Evolutionary conservation across 2,329 filamentous ascomycete species (phyloP), one percentile per base, ranked within the genome.

Genomic region (Aspergillus felis): DNA sequence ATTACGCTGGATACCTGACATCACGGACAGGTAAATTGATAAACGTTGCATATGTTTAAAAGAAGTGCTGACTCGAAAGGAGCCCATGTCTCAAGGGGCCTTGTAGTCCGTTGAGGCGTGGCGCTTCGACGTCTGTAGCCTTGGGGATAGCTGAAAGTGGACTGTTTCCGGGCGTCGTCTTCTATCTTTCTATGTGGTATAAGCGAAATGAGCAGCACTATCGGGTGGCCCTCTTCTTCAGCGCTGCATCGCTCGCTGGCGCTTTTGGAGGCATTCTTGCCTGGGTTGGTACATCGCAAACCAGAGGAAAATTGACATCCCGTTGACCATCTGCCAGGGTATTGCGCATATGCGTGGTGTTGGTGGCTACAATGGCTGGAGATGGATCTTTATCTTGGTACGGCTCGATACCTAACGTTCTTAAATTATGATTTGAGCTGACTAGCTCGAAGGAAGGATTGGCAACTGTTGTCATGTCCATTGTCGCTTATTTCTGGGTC

Each of bases 121-220:
- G 47, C 14, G 38, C 46, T 51, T 10, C 14, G 47, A 5, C 8
- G 3, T 20, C 17, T 46, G 14, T 53, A 65, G 76, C 82, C 49
- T 71, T 84, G 3, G 82, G 82, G 20, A 66, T 84, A 17, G 73
- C 78, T 12, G 82, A 84, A 59, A 78, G 77, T 41, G 81, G 80
- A 4, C 78, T 84, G 50, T 81, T 82, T 57, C 82, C 82, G 0
- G 81, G 79, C 4, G 76, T 84, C 10, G 77, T 82, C 29, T 85
- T 83, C 65, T 83, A 86, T 56, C 73, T 87, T 3, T 83, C 82
- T 0, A 84, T 85, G 76, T 87, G 84, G 83, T 87, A 87, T 60
- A 84, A 82, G 57, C 75, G 82, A 12, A 78, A 82, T 50, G 84
- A 87, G 65, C 74, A 82, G 47, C 82, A 84, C 54, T 85, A 81